Base-by-base conservation (phyloP, 164 flowering plant genomes). In the Chimonanthus praecox region DNA sequence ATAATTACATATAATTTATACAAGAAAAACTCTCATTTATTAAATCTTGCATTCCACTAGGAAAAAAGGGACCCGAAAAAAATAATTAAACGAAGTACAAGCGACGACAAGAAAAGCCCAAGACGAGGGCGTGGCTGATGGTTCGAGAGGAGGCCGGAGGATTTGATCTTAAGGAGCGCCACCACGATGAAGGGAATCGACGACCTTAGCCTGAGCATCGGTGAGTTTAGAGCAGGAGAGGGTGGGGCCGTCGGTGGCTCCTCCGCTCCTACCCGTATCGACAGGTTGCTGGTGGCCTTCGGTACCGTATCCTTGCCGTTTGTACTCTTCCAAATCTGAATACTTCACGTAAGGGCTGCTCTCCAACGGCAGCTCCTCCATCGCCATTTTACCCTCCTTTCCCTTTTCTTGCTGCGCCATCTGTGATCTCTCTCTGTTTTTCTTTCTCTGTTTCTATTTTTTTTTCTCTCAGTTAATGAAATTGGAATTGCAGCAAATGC, bases 191-290 rank as follows among this genome's bases (percentile, higher is more conserved):
- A 44, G 68, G n/a, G 20, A 45, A 5, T 45, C 11, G 47, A 70
- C 48, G 64, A n/a, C 64, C 16, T 45, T 46, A 6, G 62, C 48
- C 58, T 74, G 71, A n/a, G 51, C 45, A 5, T 15, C 61, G 18
- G 68, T 21, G 46, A 72, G 15, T 6, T 65, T 72, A 11, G 45
- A 79, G n/a, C 94, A 90, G 0, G 90, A 78, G 7, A 49, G 77
- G 47, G 94, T 89, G 69, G 94, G 97, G 0, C 88, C 94, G 20
- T 91, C 92, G 74, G 91, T 86, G 77, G 85, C 75, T 11, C 85
- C 85, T 13, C 83, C 92, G 4, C 86, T 87, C 44, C 82, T 83
- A 43, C 86, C 84, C 1, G 83, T 76, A 62, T 82, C 69, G 16
- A 72, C 76, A 0, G 88, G 86, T 62, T 86, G 54, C 4, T 71